Base-by-base conservation (phyloP, 1,284 basidiomycete species). In the Microbotryomycetes sp. region DNA sequence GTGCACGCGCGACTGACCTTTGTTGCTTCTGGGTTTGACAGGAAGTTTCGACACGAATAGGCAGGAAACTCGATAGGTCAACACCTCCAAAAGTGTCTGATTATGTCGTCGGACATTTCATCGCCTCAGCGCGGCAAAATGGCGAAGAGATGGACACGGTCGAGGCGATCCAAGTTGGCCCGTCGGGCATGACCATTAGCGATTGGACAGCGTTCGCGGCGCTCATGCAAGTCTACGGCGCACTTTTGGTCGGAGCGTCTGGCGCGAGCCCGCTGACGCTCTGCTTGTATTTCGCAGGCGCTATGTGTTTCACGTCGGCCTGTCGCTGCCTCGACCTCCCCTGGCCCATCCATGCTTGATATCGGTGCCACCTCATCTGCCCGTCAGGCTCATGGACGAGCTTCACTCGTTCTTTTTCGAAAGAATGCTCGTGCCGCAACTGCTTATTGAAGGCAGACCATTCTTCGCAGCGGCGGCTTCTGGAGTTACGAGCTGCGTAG, bases 141-240 rank as follows among this genome's bases (percentile, higher is more conserved):
- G 85, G 83, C 18, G 85, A 88, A 59, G 84, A 87, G 52, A 75
- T 92, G 23, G 78, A 83, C 23, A 75, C 92, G 23, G 87, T 83
- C 47, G 92, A 88, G 87, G 91, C 93, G 1, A 91, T 97, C 11
- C 27, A 54, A 31, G 30, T 65, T 1, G 62, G 62, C 29, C 41
- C 49, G 72, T 81, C 82, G 59, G 82, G 86, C 29, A 87, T 85
- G 5, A 81, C 83, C 67, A 79, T 92, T 51, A 78, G 77, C 46
- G 89, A 97, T 73, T 97, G 88, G 86, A 82, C 81, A n/a, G 92
- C 92, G 67, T 86, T 90, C 47, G 91, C 93, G 74, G 92, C 89
- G 5, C 78, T 97, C 46, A 89, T 93, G 92, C 92, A 73, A 67
- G 85, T 77, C 6, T 13, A 26, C 28, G 11, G 50, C 18, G 11